These are phyloP conservation scores for Evansstolkia leycettana DNA, from an alignment of 495 filamentous ascomycete genomes.

Conservation along the genomic window DNA sequence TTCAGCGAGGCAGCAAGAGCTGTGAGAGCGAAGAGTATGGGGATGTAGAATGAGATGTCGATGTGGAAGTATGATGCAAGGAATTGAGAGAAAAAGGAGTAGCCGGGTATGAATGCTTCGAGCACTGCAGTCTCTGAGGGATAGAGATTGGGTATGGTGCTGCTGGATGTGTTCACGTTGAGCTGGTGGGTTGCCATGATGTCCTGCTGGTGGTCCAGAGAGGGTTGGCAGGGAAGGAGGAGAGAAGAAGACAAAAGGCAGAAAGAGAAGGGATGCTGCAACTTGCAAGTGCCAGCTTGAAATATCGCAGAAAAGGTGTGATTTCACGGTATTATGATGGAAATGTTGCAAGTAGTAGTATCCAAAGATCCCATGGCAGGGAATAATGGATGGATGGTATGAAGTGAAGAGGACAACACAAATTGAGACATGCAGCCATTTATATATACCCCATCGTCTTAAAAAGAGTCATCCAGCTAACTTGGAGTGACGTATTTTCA, in stretches of 20 bases:
- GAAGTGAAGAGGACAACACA: too few relatives aligned
- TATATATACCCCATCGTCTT: too few relatives aligned
- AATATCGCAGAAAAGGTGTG: not conserved
- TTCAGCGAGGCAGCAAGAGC: constrained; percentile 36
- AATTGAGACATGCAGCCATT: too few relatives aligned
- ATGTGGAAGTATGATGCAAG: constrained; percentile 49
- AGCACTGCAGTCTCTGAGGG: constrained; percentile 37
- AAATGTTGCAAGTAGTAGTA: too few relatives aligned
- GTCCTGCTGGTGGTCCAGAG: too few relatives aligned
- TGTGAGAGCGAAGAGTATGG: constrained; percentile 40
- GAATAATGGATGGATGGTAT: too few relatives aligned
- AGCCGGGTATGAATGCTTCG: constrained; percentile 64
- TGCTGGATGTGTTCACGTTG: not conserved
- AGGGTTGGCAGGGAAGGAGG: not conserved
- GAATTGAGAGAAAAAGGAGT: constrained; percentile 48
- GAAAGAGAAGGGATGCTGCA: not conserved
- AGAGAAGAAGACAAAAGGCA: not conserved
- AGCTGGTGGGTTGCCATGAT: not conserved
- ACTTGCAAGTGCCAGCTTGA: not conserved
- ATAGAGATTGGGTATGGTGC: constrained; percentile 2
- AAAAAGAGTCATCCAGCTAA: too few relatives aligned
- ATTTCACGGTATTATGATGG: too few relatives aligned
- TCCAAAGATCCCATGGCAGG: too few relatives aligned
- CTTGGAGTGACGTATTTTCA: too few relatives aligned
- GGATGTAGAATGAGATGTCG: constrained; percentile 61